Evolutionary conservation across 257 asterid genomes (phyloP).

Genomic region (Mentha longifolia): DNA sequence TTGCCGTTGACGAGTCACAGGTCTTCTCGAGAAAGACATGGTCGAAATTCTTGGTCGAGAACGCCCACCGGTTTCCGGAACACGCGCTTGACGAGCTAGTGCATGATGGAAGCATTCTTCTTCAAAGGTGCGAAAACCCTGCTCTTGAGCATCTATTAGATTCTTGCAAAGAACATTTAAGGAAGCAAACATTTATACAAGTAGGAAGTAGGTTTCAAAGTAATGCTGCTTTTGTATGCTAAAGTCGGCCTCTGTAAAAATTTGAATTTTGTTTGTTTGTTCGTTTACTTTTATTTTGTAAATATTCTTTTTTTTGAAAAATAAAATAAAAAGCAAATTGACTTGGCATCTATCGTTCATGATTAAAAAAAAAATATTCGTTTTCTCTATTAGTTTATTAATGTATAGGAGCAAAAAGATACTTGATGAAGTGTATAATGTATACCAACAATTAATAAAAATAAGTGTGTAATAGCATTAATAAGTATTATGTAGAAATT

Average conservation of each 20-base stretch:
- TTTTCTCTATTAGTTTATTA: no score
- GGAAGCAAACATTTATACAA: conserved; percentile 29
- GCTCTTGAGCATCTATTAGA: conserved; percentile 50
- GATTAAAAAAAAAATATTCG: no score
- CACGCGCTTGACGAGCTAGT: conserved; percentile 47
- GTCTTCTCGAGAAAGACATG: conserved; percentile 71
- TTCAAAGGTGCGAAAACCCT: conserved; percentile 40
- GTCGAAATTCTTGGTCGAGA: conserved; percentile 58
- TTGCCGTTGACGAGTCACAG: conserved; percentile 50
- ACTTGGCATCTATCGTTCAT: no score
- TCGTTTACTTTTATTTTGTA: no score
- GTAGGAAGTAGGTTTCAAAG: conserved; percentile 19
- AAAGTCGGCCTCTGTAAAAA: conserved; percentile 7
- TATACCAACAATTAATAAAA: no score
- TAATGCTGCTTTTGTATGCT: conserved; percentile 28
- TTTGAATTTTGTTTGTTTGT: background rate
- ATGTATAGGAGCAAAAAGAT: no score
- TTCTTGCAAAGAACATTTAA: conserved; percentile 58
- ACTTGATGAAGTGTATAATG: no score
- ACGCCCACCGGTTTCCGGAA: conserved; percentile 45
- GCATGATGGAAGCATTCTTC: conserved; percentile 34
- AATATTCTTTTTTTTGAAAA: no score
- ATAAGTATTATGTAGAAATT: no score
- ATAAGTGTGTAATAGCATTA: no score
- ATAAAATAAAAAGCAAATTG: no score